These are phyloP conservation scores for Melampsora larici-populina DNA, from an alignment of 1,284 basidiomycete species.

Conservation along the genomic window DNA sequence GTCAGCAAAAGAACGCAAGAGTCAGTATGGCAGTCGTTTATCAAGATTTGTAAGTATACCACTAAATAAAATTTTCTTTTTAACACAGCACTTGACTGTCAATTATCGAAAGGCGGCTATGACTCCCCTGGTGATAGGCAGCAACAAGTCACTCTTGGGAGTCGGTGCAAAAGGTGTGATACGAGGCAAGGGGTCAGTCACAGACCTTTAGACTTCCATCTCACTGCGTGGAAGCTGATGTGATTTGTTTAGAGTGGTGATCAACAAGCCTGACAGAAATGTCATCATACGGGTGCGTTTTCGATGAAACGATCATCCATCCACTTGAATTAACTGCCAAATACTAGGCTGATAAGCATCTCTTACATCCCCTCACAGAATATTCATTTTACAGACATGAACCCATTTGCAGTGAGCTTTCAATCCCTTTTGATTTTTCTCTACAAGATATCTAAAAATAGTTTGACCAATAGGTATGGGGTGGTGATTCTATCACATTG, in stretches of 20 bases:
- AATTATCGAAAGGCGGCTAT: slow-evolving; percentile 14
- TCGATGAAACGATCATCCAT: background rate
- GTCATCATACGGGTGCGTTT: background rate
- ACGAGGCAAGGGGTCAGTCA: slow-evolving; percentile 39
- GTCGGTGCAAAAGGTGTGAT: slow-evolving; percentile 24
- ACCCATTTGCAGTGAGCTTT: background rate
- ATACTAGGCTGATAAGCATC: background rate
- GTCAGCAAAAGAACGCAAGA: background rate
- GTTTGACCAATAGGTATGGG: slow-evolving; percentile 31
- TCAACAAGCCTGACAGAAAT: background rate
- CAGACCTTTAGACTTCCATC: background rate
- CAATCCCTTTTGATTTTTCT: background rate
- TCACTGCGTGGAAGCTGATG: background rate
- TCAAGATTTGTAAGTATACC: background rate
- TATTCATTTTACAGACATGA: slow-evolving; percentile 4
- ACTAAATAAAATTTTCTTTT: background rate
- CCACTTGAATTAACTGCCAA: background rate
- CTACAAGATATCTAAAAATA: background rate
- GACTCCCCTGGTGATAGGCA: slow-evolving; percentile 7
- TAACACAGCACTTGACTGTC: background rate
- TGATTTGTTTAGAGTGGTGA: background rate
- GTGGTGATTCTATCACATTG: slow-evolving; percentile 33
- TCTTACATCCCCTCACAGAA: background rate
- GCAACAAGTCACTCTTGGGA: slow-evolving; percentile 34
- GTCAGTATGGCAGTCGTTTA: background rate